Conservation (phyloP, 1,284 basidiomycete species). For the Sporisorium exsertum region DNA sequence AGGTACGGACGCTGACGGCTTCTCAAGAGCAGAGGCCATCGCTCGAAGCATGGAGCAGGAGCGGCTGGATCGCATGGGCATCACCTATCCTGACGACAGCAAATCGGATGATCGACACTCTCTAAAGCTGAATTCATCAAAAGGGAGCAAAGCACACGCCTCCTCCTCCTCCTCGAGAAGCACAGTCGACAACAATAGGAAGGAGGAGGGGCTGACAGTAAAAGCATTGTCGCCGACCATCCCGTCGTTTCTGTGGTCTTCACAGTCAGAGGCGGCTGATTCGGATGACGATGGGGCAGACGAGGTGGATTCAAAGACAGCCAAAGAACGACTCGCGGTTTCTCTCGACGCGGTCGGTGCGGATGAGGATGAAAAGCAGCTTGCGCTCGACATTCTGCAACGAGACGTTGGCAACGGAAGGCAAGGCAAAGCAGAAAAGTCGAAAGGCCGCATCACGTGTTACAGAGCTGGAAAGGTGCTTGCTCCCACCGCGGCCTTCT, state of each 20-base stretch:
- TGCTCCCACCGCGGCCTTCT: slow-evolving; percentile 5
- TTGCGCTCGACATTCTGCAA: slow-evolving; percentile 32
- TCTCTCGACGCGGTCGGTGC: slow-evolving; percentile 18
- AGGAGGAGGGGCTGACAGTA: slow-evolving; percentile 23
- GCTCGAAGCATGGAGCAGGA: slow-evolving; percentile 43
- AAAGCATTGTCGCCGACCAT: slow-evolving; percentile 41
- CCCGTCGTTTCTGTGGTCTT: slow-evolving; percentile 45
- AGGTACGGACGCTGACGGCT: slow-evolving; percentile 39
- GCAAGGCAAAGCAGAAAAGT: not conserved
- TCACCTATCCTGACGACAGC: slow-evolving; percentile 8
- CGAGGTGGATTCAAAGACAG: not conserved
- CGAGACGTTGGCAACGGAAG: slow-evolving; percentile 9
- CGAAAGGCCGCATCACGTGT: slow-evolving; percentile 14
- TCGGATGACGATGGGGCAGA: slow-evolving; percentile 13
- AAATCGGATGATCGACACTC: not conserved
- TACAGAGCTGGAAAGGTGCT: slow-evolving; percentile 23
- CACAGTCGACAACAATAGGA: not conserved
- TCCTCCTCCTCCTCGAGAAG: not conserved
- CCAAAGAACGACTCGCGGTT: slow-evolving; percentile 11
- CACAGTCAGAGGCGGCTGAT: slow-evolving; percentile 30
- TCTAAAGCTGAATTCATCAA: not conserved
- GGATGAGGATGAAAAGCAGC: slow-evolving; percentile 20
- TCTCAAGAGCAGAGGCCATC: slow-evolving; percentile 42
- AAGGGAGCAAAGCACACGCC: not conserved
- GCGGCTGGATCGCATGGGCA: slow-evolving; percentile 30